Evolutionary conservation across 192 early-diverging fungal genomes (phyloP).

Genomic region (Backusella mclennaniae): DNA sequence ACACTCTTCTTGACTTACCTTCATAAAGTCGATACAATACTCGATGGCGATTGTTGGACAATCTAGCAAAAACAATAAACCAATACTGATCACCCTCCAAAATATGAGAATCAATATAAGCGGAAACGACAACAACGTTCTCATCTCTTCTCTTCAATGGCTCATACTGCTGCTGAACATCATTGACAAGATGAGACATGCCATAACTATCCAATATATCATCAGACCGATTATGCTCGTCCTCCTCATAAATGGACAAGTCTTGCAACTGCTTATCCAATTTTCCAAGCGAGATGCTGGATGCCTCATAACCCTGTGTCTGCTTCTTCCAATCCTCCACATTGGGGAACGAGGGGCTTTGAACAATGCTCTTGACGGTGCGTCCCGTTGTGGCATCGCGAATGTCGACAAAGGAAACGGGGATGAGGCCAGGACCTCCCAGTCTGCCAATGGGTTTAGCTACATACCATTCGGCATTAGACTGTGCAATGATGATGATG

Average conservation of each 20-base stretch:
- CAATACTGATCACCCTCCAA: slow-evolving; percentile 70
- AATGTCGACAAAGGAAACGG: slow-evolving; percentile 74
- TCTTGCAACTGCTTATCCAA: slow-evolving; percentile 6
- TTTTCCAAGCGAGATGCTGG: slow-evolving; percentile 33
- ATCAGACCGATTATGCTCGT: not conserved
- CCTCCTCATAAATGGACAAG: not conserved
- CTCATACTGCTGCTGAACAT: not conserved
- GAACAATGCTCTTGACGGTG: slow-evolving; percentile 60
- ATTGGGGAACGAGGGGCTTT: slow-evolving; percentile 60
- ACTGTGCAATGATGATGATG: slow-evolving; percentile 76
- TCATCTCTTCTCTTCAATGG: not conserved
- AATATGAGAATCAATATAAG: slow-evolving; percentile 64
- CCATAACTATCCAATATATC: slow-evolving; percentile 9
- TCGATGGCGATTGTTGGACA: slow-evolving; percentile 53
- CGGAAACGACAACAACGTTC: slow-evolving; percentile 41
- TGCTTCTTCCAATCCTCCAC: slow-evolving; percentile 66
- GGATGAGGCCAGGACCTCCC: slow-evolving; percentile 70
- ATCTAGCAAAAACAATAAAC: slow-evolving; percentile 62
- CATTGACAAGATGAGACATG: slow-evolving; percentile 14
- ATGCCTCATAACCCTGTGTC: slow-evolving; percentile 57
- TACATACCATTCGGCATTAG: slow-evolving; percentile 78
- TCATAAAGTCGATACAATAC: slow-evolving; percentile 73
- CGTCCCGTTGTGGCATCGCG: slow-evolving; percentile 66
- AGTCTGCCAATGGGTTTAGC: slow-evolving; percentile 65
- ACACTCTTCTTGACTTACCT: slow-evolving; percentile 10